These are phyloP conservation scores for Linnemannia elongata DNA, from an alignment of 192 early-diverging fungal species.

Conservation along the genomic window DNA sequence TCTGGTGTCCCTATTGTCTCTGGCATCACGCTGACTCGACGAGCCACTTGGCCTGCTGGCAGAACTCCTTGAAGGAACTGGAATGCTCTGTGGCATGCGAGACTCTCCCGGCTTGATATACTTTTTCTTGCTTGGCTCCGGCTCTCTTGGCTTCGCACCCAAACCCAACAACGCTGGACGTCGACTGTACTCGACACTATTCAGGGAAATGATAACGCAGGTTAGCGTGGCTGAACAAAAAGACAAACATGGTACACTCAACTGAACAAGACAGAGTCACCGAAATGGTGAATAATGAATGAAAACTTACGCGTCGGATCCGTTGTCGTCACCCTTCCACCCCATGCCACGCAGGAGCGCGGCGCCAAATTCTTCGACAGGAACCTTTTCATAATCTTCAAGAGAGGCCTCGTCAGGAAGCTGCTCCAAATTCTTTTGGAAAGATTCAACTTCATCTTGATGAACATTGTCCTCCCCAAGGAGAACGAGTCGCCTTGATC, in stretches of 20 bases:
- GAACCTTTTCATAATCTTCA: conserved; percentile 86
- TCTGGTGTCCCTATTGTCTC: conserved; percentile 14
- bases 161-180: conserved; percentile 84
- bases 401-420: conserved; percentile 76
- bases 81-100: conserved; percentile 43
- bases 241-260: not conserved
- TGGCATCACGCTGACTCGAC: conserved; percentile 5
- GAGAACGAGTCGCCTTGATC: conserved; percentile 20
- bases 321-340: conserved; percentile 77
- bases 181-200: conserved; percentile 59
- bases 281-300: not conserved
- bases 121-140: conserved; percentile 57
- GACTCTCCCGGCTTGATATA: conserved; percentile 58
- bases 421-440: conserved; percentile 70
- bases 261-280: not conserved
- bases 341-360: conserved; percentile 93
- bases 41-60: conserved; percentile 12
- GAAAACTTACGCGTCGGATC: conserved; percentile 36
- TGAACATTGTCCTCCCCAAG: conserved; percentile 46
- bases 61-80: conserved; percentile 23
- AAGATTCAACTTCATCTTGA: conserved; percentile 67
- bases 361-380: conserved; percentile 90
- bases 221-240: not conserved
- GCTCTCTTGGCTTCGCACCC: conserved; percentile 80
- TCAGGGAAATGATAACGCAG: not conserved